These are phyloP conservation scores for Lachnellula hyalina DNA, from an alignment of 2,329 filamentous ascomycete species.

Conservation along the genomic window DNA sequence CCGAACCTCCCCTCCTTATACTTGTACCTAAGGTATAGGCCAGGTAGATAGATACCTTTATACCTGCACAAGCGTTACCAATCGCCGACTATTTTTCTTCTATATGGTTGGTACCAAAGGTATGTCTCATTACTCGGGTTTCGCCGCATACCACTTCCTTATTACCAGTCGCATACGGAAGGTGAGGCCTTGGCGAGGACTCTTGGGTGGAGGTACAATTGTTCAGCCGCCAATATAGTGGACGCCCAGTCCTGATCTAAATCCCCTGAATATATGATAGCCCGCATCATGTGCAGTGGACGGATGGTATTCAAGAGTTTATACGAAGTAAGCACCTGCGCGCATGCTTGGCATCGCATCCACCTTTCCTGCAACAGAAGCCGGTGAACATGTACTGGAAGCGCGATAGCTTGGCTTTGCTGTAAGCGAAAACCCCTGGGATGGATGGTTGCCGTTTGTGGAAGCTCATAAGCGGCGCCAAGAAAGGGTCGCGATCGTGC, in stretches of 20 bases:
- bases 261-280: no score
- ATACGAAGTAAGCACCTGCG: no score
- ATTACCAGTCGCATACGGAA: not conserved
- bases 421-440: not conserved
- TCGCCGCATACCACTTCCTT: not conserved
- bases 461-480: constrained; percentile 6
- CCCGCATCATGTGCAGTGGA: not conserved
- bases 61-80: not conserved
- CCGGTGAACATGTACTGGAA: not conserved
- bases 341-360: no score
- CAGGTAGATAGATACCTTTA: not conserved
- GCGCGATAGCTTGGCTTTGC: not conserved
- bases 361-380: not conserved
- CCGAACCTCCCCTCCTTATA: not conserved
- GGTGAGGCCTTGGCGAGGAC: not conserved
- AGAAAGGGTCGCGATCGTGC: constrained; percentile 1
- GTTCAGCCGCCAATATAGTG: no score
- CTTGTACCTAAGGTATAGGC: no score
- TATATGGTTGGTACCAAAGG: no score
- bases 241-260: no score
- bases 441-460: not conserved
- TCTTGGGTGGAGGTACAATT: not conserved
- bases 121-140: not conserved
- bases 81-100: not conserved
- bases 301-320: not conserved